These are phyloP conservation scores for Phytophthora colocasiae DNA, from an alignment of 352 stramenopile species.

Conservation along the genomic window DNA sequence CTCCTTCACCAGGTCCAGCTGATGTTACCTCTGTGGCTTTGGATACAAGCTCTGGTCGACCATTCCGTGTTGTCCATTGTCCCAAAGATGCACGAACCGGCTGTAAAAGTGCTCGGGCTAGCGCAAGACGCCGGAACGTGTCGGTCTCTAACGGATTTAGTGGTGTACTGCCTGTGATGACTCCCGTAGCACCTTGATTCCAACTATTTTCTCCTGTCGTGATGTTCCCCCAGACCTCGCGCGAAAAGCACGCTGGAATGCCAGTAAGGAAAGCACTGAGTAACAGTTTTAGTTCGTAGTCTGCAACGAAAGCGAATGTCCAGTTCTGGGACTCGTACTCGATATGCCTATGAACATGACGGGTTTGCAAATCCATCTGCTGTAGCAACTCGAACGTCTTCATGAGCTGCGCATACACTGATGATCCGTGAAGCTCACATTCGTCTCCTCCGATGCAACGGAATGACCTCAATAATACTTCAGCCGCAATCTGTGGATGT, in stretches of 20 bases:
- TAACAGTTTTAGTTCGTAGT: conserved; percentile 86
- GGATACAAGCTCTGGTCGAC: conserved; percentile 38
- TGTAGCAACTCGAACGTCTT: conserved; percentile 71
- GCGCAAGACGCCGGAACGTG: conserved; percentile 38
- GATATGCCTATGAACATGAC: conserved; percentile 72
- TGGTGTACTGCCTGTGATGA: conserved; percentile 25
- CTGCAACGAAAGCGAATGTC: conserved; percentile 84
- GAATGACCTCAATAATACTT: conserved; percentile 73
- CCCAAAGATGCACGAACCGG: conserved; percentile 43
- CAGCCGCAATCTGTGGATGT: conserved; percentile 62
- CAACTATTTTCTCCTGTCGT: conserved; percentile 23
- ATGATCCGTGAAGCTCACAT: conserved; percentile 37
- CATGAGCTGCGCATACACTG: conserved; percentile 67
- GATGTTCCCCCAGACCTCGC: conserved; percentile 39
- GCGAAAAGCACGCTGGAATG: conserved; percentile 61
- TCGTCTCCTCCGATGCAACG: conserved; percentile 36
- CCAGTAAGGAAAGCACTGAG: conserved; percentile 70
- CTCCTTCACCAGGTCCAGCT: conserved; percentile 27
- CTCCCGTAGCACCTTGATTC: conserved; percentile 28
- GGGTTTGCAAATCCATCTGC: conserved; percentile 84
- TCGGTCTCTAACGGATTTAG: conserved; percentile 41
- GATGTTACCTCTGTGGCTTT: conserved; percentile 10
- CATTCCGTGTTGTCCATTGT: conserved; percentile 48
- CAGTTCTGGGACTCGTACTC: conserved; percentile 88
- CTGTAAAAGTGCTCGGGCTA: conserved; percentile 57